Conservation (phyloP, 306 rosid genomes). For the Sophora flavescens region DNA sequence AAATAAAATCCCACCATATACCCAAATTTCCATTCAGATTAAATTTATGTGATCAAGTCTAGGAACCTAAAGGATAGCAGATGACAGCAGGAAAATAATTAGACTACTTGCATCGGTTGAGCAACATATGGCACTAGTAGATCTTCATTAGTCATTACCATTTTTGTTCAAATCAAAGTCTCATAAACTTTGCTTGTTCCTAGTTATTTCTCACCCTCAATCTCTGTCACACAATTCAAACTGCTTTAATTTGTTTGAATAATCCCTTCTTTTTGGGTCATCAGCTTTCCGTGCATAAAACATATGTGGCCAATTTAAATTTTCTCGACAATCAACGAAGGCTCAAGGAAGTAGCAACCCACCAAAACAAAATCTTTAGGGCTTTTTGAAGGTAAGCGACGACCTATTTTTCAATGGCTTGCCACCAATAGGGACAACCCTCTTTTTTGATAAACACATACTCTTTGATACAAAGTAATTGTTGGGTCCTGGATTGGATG, state of each 20-base stretch:
- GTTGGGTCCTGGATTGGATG: slow-evolving; percentile 17
- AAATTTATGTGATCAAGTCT: not conserved
- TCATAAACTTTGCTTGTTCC: slow-evolving; percentile 24
- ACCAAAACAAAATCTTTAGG: slow-evolving; percentile 30
- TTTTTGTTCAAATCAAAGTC: not conserved
- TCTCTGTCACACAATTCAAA: slow-evolving; percentile 1
- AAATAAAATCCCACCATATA: not conserved
- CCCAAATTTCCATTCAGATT: not conserved
- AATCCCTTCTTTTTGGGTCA: not conserved
- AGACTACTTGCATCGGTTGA: not conserved
- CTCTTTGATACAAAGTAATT: not conserved
- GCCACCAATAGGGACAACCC: slow-evolving; percentile 18
- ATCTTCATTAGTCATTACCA: not conserved
- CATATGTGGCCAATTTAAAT: slow-evolving; percentile 2
- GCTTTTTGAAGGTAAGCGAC: slow-evolving; percentile 19
- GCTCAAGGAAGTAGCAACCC: slow-evolving; percentile 31
- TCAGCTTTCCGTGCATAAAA: slow-evolving; percentile 16
- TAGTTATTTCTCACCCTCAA: slow-evolving; percentile 28
- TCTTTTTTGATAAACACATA: no score
- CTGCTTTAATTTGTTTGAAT: slow-evolving; percentile 12
- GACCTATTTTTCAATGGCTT: slow-evolving; percentile 14
- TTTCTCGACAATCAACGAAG: slow-evolving; percentile 33
- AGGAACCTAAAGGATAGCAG: not conserved
- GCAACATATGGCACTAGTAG: not conserved
- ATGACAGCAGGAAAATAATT: not conserved